Percentiles rank a stretch among this genome's conserved stretches.
Evolutionary conservation across 139 green algal species (phyloP).

Genomic region (Chlamydomonas incerta): DNA sequence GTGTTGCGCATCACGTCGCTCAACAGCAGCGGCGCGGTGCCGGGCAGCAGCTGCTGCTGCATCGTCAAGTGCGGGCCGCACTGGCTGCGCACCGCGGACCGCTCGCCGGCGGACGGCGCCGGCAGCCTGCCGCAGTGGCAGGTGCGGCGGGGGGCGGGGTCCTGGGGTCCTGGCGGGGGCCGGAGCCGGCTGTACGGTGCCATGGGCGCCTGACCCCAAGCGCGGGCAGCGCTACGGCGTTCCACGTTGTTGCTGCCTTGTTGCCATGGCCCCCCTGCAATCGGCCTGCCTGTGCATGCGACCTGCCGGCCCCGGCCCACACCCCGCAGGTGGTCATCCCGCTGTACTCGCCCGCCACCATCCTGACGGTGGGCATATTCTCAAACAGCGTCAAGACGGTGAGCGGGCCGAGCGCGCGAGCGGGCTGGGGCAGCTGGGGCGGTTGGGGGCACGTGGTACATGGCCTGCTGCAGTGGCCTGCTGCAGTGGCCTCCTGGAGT

Average conservation of each 20-base stretch:
- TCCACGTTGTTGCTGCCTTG: too few relatives aligned
- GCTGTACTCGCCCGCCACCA: constrained; percentile 30
- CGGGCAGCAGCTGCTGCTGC: constrained; percentile 38
- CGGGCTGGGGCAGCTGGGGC: too few relatives aligned
- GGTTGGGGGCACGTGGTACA: too few relatives aligned
- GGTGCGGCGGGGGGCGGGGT: background rate
- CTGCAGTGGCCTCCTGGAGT: too few relatives aligned
- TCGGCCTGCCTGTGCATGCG: too few relatives aligned
- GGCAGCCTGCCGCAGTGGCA: constrained; percentile 16
- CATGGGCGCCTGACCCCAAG: too few relatives aligned
- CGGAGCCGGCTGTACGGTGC: too few relatives aligned
- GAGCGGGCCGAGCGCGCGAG: too few relatives aligned
- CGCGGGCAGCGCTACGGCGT: too few relatives aligned
- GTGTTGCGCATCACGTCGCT: constrained; percentile 4
- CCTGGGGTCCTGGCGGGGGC: background rate
- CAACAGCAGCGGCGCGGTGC: constrained; percentile 1
- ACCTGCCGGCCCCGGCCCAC: too few relatives aligned
- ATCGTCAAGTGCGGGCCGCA: constrained; percentile 46
- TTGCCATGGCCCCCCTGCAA: too few relatives aligned
- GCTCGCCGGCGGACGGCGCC: background rate
- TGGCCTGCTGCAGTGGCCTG: too few relatives aligned
- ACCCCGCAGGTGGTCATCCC: constrained; percentile 44
- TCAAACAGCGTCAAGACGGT: constrained; percentile 20
- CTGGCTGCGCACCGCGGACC: constrained; percentile 26
- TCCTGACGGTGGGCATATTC: constrained; percentile 33